Evolutionary conservation across 768 basidiomycete genomes (phyloP).

Genomic region (Podaxis carcinomalis): DNA sequence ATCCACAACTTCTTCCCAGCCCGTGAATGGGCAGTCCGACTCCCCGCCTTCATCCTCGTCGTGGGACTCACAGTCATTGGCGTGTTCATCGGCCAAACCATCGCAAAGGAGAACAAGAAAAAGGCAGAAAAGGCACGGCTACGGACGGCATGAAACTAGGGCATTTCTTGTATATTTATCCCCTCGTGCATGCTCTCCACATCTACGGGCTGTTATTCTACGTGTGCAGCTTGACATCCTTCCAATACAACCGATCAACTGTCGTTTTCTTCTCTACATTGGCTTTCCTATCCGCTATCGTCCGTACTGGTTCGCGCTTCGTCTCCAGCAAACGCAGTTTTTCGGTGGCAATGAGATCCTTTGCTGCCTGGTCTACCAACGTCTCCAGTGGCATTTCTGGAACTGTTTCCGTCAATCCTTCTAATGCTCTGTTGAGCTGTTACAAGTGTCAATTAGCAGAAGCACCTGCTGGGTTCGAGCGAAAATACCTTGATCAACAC

Average conservation of each 20-base stretch:
- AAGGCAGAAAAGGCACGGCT: slow-evolving; percentile 58
- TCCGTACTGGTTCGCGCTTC: slow-evolving; percentile 20
- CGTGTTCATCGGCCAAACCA: slow-evolving; percentile 71
- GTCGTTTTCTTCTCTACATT: slow-evolving; percentile 12
- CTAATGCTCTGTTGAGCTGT: slow-evolving; percentile 54
- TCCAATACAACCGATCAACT: slow-evolving; percentile 2
- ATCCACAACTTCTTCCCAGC: slow-evolving; percentile 80
- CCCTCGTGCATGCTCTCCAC: slow-evolving; percentile 9
- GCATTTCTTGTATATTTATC: slow-evolving; percentile 5
- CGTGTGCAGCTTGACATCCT: slow-evolving; percentile 1
- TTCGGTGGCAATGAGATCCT: slow-evolving; percentile 66
- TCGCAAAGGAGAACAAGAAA: slow-evolving; percentile 70
- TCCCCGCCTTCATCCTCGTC: slow-evolving; percentile 82
- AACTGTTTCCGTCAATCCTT: slow-evolving; percentile 47
- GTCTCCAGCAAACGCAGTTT: slow-evolving; percentile 54
- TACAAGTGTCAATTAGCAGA: background rate
- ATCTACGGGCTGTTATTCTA: slow-evolving; percentile 6
- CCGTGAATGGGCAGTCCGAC: slow-evolving; percentile 87
- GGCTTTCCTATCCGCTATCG: background rate
- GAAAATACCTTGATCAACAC: slow-evolving; percentile 44
- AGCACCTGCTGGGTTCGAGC: background rate
- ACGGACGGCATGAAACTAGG: slow-evolving; percentile 48
- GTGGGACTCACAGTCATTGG: slow-evolving; percentile 80
- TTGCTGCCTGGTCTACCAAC: slow-evolving; percentile 54
- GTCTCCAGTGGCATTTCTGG: slow-evolving; percentile 37